A percentile compares a stretch with the other conserved stretches of the same genome.
Conservation (phyloP, 1,284 basidiomycete species). For the Neonothopanus nambi region DNA sequence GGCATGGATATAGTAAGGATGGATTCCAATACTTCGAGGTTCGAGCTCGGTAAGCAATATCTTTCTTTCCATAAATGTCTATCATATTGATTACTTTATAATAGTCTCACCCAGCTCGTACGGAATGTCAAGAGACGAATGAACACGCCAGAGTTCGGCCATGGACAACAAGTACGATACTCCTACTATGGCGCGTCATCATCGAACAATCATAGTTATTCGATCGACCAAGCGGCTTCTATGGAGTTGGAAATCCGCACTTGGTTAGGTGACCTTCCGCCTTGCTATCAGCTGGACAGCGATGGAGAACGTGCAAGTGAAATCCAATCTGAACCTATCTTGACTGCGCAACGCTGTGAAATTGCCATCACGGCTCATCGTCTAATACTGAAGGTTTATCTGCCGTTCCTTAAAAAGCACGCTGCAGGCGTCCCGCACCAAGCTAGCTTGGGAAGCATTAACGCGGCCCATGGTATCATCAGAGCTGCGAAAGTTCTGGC, state of each 20-base stretch:
- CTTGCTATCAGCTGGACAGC: constrained; percentile 26
- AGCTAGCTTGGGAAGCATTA: constrained; percentile 55
- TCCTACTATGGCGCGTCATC: constrained; percentile 13
- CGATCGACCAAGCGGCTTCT: constrained; percentile 57
- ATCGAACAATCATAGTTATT: constrained; percentile 34
- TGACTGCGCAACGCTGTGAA: constrained; percentile 53
- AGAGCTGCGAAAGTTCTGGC: constrained; percentile 47
- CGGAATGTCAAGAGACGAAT: constrained; percentile 35
- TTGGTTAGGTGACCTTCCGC: constrained; percentile 55
- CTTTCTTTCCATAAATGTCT: constrained; percentile 7
- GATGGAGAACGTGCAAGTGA: background rate
- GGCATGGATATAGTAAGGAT: constrained; percentile 15
- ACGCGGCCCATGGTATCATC: constrained; percentile 61
- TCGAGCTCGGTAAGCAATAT: constrained; percentile 36
- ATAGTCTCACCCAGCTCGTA: constrained; percentile 34
- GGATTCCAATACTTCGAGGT: constrained; percentile 33
- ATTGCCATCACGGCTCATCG: constrained; percentile 59
- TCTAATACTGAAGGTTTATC: constrained; percentile 61
- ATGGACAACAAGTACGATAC: constrained; percentile 6
- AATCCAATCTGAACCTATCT: constrained; percentile 25
- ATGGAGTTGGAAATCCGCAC: constrained; percentile 55
- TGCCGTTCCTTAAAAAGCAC: constrained; percentile 57
- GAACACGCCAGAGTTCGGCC: constrained; percentile 14
- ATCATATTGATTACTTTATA: background rate
- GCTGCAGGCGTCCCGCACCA: constrained; percentile 36